These are phyloP conservation scores for Leishmania tarentolae DNA, from an alignment of 208 protist species.

Conservation along the genomic window DNA sequence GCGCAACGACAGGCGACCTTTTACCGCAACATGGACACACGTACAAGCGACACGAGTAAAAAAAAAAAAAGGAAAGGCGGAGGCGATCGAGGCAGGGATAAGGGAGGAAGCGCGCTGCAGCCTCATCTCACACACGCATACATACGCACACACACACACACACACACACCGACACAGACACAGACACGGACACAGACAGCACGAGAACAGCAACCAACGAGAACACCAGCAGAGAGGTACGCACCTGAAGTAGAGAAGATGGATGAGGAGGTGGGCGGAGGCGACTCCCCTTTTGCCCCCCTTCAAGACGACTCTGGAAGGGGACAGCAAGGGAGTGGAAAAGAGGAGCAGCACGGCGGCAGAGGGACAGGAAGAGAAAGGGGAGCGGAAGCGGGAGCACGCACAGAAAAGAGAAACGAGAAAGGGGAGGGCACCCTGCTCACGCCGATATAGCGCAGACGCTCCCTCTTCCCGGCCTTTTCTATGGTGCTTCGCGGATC, in stretches of 20 bases:
- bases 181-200: too few species aligned
- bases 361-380: background rate
- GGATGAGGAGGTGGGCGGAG: background rate
- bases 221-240: background rate
- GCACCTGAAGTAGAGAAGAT: background rate
- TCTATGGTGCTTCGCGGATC: background rate
- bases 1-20: background rate
- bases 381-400: background rate
- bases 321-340: background rate
- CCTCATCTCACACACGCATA: background rate
- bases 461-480: background rate
- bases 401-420: background rate
- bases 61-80: background rate
- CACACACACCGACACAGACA: background rate
- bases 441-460: background rate
- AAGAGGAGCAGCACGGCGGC: background rate
- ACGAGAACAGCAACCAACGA: background rate
- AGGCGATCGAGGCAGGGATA: background rate
- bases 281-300: background rate
- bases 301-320: background rate
- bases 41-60: slow-evolving; percentile 1
- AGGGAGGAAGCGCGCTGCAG: background rate
- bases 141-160: background rate
- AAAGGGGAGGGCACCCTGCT: background rate
- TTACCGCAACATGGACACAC: background rate